Evolutionary conservation across 441 rosid genomes (phyloP), one percentile per base, ranked within the genome.

Genomic region (Syzygium malaccense): DNA sequence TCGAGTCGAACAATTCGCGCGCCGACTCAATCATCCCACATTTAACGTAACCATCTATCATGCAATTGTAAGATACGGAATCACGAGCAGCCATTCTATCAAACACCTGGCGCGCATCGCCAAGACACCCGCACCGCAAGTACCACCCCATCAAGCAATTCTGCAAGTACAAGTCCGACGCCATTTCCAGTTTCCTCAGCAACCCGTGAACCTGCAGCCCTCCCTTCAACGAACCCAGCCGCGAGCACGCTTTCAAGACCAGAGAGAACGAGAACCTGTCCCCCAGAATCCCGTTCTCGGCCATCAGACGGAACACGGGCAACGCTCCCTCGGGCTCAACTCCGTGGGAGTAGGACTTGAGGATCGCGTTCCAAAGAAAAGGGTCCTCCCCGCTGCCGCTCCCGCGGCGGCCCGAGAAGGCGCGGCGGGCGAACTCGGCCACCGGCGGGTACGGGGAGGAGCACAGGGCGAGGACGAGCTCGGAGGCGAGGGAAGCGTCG

Each of bases 171-270:
- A 93, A 90, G 91, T 95, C 92, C 51, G 94, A 93, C 90, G 95
- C 94, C 80, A 93, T 54, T 87, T 89, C 92, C 60, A 91, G 14
- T 87, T 97, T 96, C 90, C 90, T 90, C 94, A 97, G 85, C 85
- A 97, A 87, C 80, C 98, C 99, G 92, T 96, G 99, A 92, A 96
- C 86, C 93, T 95, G 98, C 94, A 91, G 90, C 88, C 98, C 98
- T 92, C 86, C 96, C 30, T 68, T 90, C 20, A 93, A 58, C 88
- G 89, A 92, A 55, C 93, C 95, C 89, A 94, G 55, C 56, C 96
- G 91, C 15, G 98, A 94, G 87, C 98, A 97, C 15, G 99, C 97
- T 91, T 96, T 96, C 87, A 96, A 56, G 62, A 94, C 95, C 92
- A 97, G 92, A 33, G 98, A 97, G 37, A 95, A 13, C 3, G 99